Base-by-base conservation (phyloP, 306 rosid genomes). In the Astragalus glycyphyllos region DNA sequence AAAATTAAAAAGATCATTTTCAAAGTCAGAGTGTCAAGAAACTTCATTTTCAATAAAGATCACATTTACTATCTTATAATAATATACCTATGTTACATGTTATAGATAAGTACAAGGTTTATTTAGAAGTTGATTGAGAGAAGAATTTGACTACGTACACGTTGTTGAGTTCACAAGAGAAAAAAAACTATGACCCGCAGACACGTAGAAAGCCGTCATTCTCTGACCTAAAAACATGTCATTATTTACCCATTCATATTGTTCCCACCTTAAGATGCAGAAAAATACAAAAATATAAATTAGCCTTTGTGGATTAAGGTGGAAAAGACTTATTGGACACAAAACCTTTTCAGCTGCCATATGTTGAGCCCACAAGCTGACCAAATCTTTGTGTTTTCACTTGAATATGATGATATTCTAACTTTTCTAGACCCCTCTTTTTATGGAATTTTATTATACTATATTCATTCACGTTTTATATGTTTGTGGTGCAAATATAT, bases 21-120 rank as follows among this genome's bases (percentile, higher is more conserved):
- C 54, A 68, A 38, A 73, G 60, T 59, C 65, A 46, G 11, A 65
- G 5, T 34, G 53, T 5, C 14, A 62, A 63, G 77, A 11, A 66
- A 80, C 58, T 77, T 85, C 75, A 15, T 80, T 85, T 74, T 81
- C 83, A 74, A 48, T 40, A 57, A 63, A 58, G 68, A 72, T 80
- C 56, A 56, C 77, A 58, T 79, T 54, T 51, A 8, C 6, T 63
- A 55, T 35, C 42, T 57, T 44, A 50, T 23, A 42, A 44, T 35
- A 26, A 4, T 9, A 45, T 23, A 31, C 8, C 16, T 16, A 29
- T 56, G 5, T 62, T n/a, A n/a, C n/a, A 4, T 26, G 54, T 20
- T 10, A 26, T 63, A 2, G 75, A 70, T 60, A 73, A 57, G 85
- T 69, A 77, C 74, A 71, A 77, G 68, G 77, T 74, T 69, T 65